Conservation (phyloP, 2,329 filamentous ascomycete species). For the Penicillium thymicola region DNA sequence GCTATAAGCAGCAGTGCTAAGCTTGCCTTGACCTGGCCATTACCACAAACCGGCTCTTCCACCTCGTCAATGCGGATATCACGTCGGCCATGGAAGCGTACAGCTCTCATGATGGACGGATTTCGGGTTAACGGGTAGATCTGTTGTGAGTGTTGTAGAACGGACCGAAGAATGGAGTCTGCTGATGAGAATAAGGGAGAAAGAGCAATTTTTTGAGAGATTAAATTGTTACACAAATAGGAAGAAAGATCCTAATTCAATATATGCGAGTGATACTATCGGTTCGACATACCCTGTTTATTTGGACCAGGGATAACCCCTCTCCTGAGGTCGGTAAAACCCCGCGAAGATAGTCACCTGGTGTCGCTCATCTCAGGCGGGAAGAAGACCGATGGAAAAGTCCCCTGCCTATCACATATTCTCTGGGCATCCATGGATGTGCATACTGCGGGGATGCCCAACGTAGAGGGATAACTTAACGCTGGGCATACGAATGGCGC, state of each 20-base stretch:
- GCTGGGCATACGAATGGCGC: background rate
- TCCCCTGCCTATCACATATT: background rate
- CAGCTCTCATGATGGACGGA: constrained; percentile 30
- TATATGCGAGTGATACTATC: background rate
- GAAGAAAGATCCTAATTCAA: background rate
- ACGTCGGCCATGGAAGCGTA: constrained; percentile 35
- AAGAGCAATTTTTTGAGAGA: background rate
- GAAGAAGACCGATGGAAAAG: background rate
- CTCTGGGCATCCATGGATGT: background rate
- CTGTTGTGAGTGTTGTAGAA: background rate
- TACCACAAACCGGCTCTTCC: constrained; percentile 39
- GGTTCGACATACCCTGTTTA: background rate
- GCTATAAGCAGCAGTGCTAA: constrained; percentile 10
- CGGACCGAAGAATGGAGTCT: background rate
- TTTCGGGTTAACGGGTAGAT: background rate
- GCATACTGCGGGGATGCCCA: background rate
- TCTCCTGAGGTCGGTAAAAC: background rate
- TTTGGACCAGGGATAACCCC: background rate
- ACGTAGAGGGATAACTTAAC: background rate
- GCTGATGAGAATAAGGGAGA: background rate
- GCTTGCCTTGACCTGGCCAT: constrained; percentile 49
- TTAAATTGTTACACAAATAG: background rate
- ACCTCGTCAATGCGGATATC: constrained; percentile 39
- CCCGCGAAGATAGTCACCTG: background rate
- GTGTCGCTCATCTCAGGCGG: background rate